Evolutionary conservation across 371 early-diverging fungal genomes (phyloP), one percentile per base, ranked within the genome.

Genomic region (Batkoa obscura): DNA sequence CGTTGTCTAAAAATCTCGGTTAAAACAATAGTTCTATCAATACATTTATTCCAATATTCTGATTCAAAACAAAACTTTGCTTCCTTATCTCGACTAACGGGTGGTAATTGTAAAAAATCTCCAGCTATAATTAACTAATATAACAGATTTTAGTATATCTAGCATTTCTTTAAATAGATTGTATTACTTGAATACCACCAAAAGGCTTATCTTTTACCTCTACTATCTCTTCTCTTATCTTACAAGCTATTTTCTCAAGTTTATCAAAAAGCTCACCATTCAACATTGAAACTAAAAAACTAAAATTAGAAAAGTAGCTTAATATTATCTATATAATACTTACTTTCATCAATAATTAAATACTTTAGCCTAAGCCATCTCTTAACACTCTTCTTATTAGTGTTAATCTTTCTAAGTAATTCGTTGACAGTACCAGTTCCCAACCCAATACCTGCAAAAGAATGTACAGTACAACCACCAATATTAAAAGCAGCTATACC

Each of bases 101-200:
- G 94, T 17, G 93, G 94, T 32, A 94, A 66, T 63, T 92, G 93
- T 70, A 84, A 83, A 65, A 91, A 94, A 56, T 94, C 94, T 0
- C 93, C 94, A 0, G 83, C 79, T 30, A 88, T 58, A 36, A 93
- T 68, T 1, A 90, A 58, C 79, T 83, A 58, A 34, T 5, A 32
- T 13, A 36, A 31, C 50, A n/a, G n/a, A n/a, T n/a, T n/a, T n/a
- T n/a, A n/a, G n/a, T n/a, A n/a, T 41, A 33, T 41, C 35, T 41
- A 37, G 35, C 17, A 47, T 43, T 17, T 6, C 30, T 39, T 15
- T 15, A 51, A 39, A 31, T 38, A n/a, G n/a, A 38, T 2, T 2
- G 10, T 50, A 30, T 56, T 60, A 83, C 75, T 68, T 89, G 90
- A 43, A 94, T 81, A 2, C 92, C 93, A 30, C 94, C 94, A 71